Evolutionary conservation across 2,329 filamentous ascomycete species (phyloP).

Genomic region (Lasiodiplodia theobromae): DNA sequence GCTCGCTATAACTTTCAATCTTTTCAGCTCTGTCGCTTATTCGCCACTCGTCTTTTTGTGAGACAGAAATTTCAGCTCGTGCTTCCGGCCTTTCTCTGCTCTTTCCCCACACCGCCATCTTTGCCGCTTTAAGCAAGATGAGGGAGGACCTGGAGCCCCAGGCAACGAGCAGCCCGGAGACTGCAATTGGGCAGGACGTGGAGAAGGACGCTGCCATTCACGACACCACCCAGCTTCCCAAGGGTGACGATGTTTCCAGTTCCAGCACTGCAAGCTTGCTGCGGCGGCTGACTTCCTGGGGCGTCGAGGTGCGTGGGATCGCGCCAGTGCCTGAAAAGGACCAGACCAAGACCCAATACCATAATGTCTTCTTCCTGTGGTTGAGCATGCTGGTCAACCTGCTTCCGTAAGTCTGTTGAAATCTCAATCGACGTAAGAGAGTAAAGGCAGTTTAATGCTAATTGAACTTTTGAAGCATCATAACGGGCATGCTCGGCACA

Average conservation of each 20-base stretch:
- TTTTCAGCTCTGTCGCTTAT: neutral
- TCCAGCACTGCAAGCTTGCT: slow-evolving; percentile 6
- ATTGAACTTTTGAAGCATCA: slow-evolving; percentile 53
- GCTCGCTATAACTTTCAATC: neutral
- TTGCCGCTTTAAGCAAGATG: neutral
- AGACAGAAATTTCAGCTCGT: neutral
- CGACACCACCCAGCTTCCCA: neutral
- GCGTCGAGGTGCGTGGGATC: slow-evolving; percentile 54
- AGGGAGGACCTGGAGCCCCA: neutral
- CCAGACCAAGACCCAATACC: slow-evolving; percentile 61
- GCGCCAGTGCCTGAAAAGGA: slow-evolving; percentile 63
- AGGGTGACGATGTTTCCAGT: neutral
- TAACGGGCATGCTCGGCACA: slow-evolving; percentile 70
- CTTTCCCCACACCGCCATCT: neutral
- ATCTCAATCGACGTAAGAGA: neutral
- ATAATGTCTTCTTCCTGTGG: slow-evolving; percentile 67
- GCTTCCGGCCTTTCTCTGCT: neutral
- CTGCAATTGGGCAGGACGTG: neutral
- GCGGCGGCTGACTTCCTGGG: slow-evolving; percentile 10
- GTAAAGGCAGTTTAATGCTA: slow-evolving; percentile 32
- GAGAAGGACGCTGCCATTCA: neutral
- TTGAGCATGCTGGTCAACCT: slow-evolving; percentile 65
- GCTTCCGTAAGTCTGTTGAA: slow-evolving; percentile 57
- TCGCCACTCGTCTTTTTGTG: neutral
- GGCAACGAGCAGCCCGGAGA: neutral